Evolutionary conservation across 139 green algal species (phyloP).

Genomic region (Yamagishiella unicocca): DNA sequence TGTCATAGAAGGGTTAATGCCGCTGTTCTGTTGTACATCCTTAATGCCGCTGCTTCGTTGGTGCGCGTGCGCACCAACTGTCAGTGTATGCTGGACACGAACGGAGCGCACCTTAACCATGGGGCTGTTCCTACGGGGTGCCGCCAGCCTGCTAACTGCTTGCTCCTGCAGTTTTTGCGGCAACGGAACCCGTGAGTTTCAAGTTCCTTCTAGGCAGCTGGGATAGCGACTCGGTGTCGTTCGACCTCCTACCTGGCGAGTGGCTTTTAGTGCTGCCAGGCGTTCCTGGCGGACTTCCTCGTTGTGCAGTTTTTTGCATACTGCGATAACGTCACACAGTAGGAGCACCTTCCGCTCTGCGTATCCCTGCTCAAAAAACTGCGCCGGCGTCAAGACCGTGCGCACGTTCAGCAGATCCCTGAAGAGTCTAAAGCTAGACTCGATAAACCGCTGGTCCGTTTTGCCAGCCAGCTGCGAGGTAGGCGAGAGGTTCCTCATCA

Average conservation of each 20-base stretch:
- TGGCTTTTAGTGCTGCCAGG: slow-evolving; percentile 62
- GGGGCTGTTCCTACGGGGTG: background rate
- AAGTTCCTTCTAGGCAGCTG: background rate
- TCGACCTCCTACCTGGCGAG: slow-evolving; percentile 41
- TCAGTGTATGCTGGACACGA: too few relatives aligned
- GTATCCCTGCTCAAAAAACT: slow-evolving; percentile 87
- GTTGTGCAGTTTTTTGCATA: slow-evolving; percentile 73
- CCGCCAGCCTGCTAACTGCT: background rate
- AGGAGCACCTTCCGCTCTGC: slow-evolving; percentile 86
- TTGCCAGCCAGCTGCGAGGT: slow-evolving; percentile 78
- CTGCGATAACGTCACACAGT: slow-evolving; percentile 66
- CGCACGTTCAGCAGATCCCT: slow-evolving; percentile 73
- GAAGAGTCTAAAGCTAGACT: slow-evolving; percentile 72
- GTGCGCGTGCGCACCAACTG: too few relatives aligned
- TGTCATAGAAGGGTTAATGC: too few relatives aligned
- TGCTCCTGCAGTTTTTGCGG: slow-evolving; percentile 12
- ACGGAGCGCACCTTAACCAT: slow-evolving; percentile 1
- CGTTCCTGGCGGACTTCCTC: slow-evolving; percentile 67
- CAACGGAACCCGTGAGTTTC: background rate
- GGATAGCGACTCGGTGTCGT: background rate
- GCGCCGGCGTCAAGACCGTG: slow-evolving; percentile 69
- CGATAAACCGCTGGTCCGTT: slow-evolving; percentile 81
- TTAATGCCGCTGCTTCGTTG: too few relatives aligned
- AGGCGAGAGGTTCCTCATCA: background rate
- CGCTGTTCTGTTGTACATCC: too few relatives aligned